A percentile compares a stretch with the other conserved stretches of the same genome.
Conservation (phyloP, 306 rosid species). For the Purshia tridentata region DNA sequence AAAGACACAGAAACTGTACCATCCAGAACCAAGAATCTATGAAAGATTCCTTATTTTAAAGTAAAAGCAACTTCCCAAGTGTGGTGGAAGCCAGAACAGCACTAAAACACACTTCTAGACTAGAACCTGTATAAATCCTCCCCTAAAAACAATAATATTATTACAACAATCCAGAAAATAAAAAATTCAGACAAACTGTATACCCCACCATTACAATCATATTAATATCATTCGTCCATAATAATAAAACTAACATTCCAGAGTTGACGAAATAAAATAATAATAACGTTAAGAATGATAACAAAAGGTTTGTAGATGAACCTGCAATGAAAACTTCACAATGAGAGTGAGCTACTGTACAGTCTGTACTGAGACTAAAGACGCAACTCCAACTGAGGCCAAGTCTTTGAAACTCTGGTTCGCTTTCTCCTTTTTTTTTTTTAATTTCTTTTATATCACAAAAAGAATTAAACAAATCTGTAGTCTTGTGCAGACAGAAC, state of each 20-base stretch:
- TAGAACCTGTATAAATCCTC: conserved; percentile 7
- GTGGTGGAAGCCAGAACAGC: conserved; percentile 46
- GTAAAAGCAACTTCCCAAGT: conserved; percentile 11
- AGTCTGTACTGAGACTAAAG: neutral
- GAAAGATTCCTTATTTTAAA: conserved; percentile 7
- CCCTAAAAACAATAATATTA: conserved; percentile 15
- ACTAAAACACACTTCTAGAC: conserved; percentile 14
- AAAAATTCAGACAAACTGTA: conserved; percentile 10
- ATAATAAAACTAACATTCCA: neutral
- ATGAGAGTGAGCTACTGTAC: neutral
- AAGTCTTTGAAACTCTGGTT: neutral
- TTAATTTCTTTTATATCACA: neutral
- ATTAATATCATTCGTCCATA: neutral
- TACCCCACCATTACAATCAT: conserved; percentile 13
- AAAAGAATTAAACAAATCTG: neutral
- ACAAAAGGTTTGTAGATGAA: neutral
- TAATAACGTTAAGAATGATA: neutral
- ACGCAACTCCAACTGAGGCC: conserved; percentile 13
- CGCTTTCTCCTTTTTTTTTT: neutral
- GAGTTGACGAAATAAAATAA: neutral
- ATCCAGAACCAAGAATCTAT: conserved; percentile 12
- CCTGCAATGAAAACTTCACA: conserved; percentile 26
- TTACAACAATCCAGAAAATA: neutral
- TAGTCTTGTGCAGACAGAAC: neutral
- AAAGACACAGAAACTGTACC: conserved; percentile 2